phyloP scores from a whole-genome alignment of 441 rosid species.

The Adansonia madagascariensis region DNA sequence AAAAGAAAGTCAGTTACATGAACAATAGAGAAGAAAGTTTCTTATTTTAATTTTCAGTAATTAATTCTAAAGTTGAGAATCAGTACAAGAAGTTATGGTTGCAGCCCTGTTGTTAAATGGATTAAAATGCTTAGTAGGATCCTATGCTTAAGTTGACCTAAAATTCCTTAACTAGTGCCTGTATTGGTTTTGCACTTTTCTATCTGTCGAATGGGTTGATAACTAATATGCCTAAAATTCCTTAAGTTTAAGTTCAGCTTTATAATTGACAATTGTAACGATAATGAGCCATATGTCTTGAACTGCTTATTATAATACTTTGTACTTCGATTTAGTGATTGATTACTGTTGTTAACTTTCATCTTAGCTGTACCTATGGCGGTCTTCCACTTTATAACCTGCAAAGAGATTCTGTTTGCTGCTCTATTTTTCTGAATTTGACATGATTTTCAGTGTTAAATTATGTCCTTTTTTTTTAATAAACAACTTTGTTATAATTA shows the following conservation, averaged over 20 bases:
- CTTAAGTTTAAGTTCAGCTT: neutral
- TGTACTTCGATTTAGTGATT: neutral
- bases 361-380: neutral
- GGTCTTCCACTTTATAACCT: neutral
- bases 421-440: conserved; percentile 15
- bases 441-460: neutral
- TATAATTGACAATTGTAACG: neutral
- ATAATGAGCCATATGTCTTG: neutral
- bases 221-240: neutral
- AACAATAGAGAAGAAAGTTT: neutral
- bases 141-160: neutral
- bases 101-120: neutral
- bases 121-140: conserved; percentile 1
- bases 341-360: neutral
- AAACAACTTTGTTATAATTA: neutral
- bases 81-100: neutral
- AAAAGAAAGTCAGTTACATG: neutral
- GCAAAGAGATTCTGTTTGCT: conserved; percentile 4
- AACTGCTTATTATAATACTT: neutral
- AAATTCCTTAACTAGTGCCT: neutral
- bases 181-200: conserved; percentile 8
- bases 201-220: neutral
- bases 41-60: too few relatives aligned
- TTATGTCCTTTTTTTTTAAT: neutral
- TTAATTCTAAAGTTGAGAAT: too few relatives aligned